Evolutionary conservation across 176 grass and related monocot genomes (phyloP), one percentile per base, ranked within the genome.

Genomic region (Urochloa ruziziensis): DNA sequence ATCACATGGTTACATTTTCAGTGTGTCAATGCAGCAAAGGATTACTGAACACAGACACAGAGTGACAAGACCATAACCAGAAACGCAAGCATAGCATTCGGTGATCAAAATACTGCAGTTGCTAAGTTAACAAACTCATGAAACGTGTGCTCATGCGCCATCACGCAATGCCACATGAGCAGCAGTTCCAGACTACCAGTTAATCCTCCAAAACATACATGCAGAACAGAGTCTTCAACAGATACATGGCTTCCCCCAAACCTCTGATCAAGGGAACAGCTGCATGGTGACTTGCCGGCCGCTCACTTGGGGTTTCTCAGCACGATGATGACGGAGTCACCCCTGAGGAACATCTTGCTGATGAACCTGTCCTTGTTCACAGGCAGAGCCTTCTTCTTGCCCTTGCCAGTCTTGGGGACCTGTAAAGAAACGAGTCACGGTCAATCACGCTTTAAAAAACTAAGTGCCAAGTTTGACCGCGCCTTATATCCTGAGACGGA

Each of bases 331-430:
- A 95, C 82, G 1, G 93, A 95, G 77, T 95, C 90, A 2, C 90
- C 93, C 46, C 90, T 79, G 61, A 95, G 93, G 49, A 95, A 95
- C 87, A 92, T 95, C 82, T 95, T 95, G 67, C 93, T 90, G 44
- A 95, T 95, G 85, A 95, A 92, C 72, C 85, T 89, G 51, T 95
- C 93, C 88, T 95, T 92, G 85, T 92, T 95, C 39, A 92, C 85
- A 12, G 88, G 93, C 19, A 95, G 78, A 57, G 90, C 90, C 75
- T 92, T 92, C 77, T 92, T 95, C 85, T 95, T 95, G 4, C 90
- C 90, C 86, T 95, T 95, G 62, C 90, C 93, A 13, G 90, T 95
- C 87, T 90, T 95, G 14, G 90, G 90, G 33, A 88, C 56, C 93
- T 95, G 66, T 24, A 84, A 61, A 88, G 11, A 80, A 80, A 90